These are phyloP conservation scores for Phytophthora sp. DNA, from an alignment of 352 stramenopile genomes.

Conservation along the genomic window DNA sequence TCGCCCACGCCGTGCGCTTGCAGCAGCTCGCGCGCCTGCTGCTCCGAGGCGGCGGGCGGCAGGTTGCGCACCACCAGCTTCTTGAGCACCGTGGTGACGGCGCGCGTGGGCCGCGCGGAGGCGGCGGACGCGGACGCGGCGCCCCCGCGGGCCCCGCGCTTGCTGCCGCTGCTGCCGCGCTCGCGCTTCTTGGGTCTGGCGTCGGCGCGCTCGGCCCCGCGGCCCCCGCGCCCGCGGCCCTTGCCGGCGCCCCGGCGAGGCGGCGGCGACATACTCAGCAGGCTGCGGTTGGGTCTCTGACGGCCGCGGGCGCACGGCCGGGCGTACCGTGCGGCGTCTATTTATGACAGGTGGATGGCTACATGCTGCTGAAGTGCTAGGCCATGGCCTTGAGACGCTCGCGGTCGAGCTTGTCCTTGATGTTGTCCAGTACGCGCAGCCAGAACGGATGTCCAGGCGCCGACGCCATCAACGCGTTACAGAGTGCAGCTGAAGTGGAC, in stretches of 20 bases:
- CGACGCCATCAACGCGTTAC: slow-evolving; percentile 69
- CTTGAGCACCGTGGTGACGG: slow-evolving; percentile 53
- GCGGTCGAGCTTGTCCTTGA: slow-evolving; percentile 47
- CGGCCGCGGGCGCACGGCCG: too few species aligned
- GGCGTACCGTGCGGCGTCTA: too few species aligned
- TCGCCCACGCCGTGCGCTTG: slow-evolving; percentile 39
- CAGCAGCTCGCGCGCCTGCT: slow-evolving; percentile 44
- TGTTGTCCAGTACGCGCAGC: slow-evolving; percentile 52
- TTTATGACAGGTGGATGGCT: neutral
- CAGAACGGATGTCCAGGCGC: slow-evolving; percentile 53
- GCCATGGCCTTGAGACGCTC: slow-evolving; percentile 13
- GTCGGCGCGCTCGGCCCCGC: slow-evolving; percentile 19
- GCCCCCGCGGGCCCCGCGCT: slow-evolving; percentile 21
- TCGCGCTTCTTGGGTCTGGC: slow-evolving; percentile 32
- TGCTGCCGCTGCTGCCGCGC: slow-evolving; percentile 23
- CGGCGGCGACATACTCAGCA: slow-evolving; percentile 25
- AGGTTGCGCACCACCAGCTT: slow-evolving; percentile 81
- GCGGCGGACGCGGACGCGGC: neutral
- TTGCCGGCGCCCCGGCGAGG: slow-evolving; percentile 32
- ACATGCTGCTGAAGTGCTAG: slow-evolving; percentile 1
- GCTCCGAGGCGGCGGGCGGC: slow-evolving; percentile 47
- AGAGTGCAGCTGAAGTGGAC: slow-evolving; percentile 35
- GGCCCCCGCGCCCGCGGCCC: slow-evolving; percentile 33
- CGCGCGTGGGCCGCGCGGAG: slow-evolving; percentile 40
- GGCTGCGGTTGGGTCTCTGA: neutral